Conservation (phyloP, 352 stramenopile species). For the Plasmopara viticola region DNA sequence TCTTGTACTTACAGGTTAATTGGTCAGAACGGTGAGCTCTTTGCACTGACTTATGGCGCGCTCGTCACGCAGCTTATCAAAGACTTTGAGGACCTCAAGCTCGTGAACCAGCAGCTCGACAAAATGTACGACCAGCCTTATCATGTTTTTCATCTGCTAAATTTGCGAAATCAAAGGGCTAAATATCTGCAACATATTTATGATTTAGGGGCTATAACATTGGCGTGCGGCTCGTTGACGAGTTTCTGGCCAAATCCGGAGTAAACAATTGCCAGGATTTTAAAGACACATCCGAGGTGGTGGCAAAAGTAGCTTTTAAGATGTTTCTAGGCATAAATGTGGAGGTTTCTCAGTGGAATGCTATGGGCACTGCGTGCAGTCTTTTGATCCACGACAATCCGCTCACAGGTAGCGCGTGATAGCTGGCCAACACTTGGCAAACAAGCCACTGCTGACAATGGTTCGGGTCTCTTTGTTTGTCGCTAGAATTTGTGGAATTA, state of each 20-base stretch:
- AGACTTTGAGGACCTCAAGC: constrained; percentile 93
- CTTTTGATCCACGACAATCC: constrained; percentile 96
- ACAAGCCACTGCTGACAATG: not conserved
- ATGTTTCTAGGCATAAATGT: constrained; percentile 97
- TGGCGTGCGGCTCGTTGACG: constrained; percentile 94
- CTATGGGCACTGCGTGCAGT: constrained; percentile 83
- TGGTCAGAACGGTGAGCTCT: constrained; percentile 92
- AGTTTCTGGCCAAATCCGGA: constrained; percentile 96
- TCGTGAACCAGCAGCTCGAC: constrained; percentile 95
- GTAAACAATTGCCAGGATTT: constrained; percentile 83
- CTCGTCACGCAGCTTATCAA: constrained; percentile 94
- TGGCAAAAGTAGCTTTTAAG: constrained; percentile 95
- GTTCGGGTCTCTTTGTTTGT: constrained; percentile 4
- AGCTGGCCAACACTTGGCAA: not conserved
- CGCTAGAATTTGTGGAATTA: constrained; percentile 85
- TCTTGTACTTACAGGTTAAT: not conserved
- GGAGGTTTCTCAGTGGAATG: constrained; percentile 88
- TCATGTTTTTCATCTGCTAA: not conserved
- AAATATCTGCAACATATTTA: too few species aligned
- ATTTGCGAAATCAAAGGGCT: not conserved
- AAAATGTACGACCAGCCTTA: constrained; percentile 59
- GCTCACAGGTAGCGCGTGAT: constrained; percentile 45
- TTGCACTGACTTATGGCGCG: constrained; percentile 96
- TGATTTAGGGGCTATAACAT: constrained; percentile 91
- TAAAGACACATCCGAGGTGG: constrained; percentile 91